Evolutionary conservation across 345 rosid species (phyloP).

Genomic region (Noccaea bulbosa): DNA sequence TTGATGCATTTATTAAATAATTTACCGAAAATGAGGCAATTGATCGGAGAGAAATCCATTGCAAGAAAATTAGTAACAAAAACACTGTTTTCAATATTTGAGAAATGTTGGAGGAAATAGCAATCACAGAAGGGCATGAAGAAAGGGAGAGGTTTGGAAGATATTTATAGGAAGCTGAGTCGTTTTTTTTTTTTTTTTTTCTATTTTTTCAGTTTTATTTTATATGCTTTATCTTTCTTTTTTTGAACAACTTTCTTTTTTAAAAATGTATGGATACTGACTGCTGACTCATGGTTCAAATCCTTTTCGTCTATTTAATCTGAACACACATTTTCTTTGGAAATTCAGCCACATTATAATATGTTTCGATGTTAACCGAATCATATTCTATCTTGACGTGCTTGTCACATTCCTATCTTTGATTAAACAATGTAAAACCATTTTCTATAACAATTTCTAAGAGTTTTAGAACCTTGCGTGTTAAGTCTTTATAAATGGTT

Average conservation of each 20-base stretch:
- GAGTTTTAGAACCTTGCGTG: background rate
- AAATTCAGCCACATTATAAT: background rate
- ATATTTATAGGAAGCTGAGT: background rate
- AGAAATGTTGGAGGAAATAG: slow-evolving; percentile 15
- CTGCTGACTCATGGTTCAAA: slow-evolving; percentile 54
- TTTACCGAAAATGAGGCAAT: slow-evolving; percentile 76
- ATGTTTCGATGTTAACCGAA: background rate
- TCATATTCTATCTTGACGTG: slow-evolving; percentile 27
- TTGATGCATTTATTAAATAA: slow-evolving; percentile 1
- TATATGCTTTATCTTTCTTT: slow-evolving; percentile 11
- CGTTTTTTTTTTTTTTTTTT: background rate
- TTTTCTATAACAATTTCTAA: background rate
- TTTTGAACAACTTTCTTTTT: background rate
- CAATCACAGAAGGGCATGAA: slow-evolving; percentile 16
- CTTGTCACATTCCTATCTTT: background rate
- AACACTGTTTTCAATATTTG: slow-evolving; percentile 10
- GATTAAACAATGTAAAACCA: background rate
- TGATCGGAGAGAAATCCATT: slow-evolving; percentile 61
- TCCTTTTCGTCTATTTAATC: slow-evolving; percentile 37
- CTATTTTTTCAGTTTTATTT: background rate
- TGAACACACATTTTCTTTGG: background rate
- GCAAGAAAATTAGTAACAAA: background rate
- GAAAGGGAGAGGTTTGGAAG: background rate
- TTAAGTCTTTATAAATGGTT: slow-evolving; percentile 4
- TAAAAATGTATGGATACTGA: background rate